Evolutionary conservation across 2,329 filamentous ascomycete species (phyloP), one percentile per base, ranked within the genome.

Genomic region (Karstenula rhodostoma): DNA sequence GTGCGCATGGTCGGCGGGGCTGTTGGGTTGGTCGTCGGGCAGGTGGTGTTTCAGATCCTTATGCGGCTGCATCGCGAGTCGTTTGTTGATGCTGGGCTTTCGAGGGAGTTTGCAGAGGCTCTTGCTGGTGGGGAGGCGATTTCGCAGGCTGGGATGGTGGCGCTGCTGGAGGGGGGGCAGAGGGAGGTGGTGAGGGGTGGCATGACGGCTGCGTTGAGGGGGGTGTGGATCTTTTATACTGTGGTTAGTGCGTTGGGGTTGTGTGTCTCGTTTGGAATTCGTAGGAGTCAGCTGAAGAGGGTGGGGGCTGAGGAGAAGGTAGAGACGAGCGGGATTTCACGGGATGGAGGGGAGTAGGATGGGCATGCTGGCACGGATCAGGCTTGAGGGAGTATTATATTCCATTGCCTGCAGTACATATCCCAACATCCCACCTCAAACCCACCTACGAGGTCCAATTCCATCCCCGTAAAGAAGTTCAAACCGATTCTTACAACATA

Each of bases 151-250:
- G 55, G 47, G 15, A 58, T 64, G 10, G 66, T 76, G 3, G 57
- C 61, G 2, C 42, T 22, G 6, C 59, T 80, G 4, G 58, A 68
- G 1, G 59, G 70, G 0, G 59, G 57, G 12, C 78, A 83, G 64
- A 72, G 69, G 33, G 32, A 58, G 0, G 75, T 79, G 2, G 78
- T 85, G 0, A 74, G 81, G 22, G 61, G 72, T 0, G 78, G 78
- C 0, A 82, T 83, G 61, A 79, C 77, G 7, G 70, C 73, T 33
- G 77, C 79, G 3, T 68, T 86, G 51, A 79, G 76, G 59, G 80
- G 81, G 29, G 81, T 83, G 66, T 86, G 83, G 81, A 82, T 85
- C 43, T 79, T 85, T 54, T 85, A 83, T 58, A 78, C 80, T 0
- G 72, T 80, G 7, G 62, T 82, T 0, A 81, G 81, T 32, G 71